Conservation (phyloP, 2,329 filamentous ascomycete genomes). For the Plenodomus lindquistii region DNA sequence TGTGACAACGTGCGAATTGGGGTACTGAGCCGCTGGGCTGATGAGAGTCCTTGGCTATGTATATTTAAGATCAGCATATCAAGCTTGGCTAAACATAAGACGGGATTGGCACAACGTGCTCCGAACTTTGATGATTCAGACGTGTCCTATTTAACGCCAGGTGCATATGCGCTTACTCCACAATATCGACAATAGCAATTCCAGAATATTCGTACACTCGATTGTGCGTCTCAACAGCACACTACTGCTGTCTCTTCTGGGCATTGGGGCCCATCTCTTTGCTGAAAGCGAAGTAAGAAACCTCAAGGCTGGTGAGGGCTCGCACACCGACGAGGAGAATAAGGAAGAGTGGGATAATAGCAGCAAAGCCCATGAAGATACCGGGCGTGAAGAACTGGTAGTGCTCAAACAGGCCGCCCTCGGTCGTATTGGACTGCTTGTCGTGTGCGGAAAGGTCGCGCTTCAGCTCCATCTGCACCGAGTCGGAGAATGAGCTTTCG, state of each 20-base stretch:
- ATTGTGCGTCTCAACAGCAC: neutral
- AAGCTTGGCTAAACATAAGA: too few relatives aligned
- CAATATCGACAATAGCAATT: conserved; percentile 11
- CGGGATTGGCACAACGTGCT: neutral
- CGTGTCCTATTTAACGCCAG: conserved; percentile 13
- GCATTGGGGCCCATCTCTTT: conserved; percentile 91
- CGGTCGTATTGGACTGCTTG: conserved; percentile 25
- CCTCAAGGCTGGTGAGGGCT: conserved; percentile 78
- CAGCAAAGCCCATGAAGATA: conserved; percentile 84
- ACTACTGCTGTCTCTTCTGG: conserved; percentile 72
- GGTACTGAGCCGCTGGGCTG: conserved; percentile 31
- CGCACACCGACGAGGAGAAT: conserved; percentile 79
- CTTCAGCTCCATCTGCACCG: conserved; percentile 74
- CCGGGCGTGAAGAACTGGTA: conserved; percentile 94
- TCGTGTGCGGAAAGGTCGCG: conserved; percentile 56
- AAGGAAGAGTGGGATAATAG: conserved; percentile 69
- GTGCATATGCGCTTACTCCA: conserved; percentile 18
- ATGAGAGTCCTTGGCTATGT: too few relatives aligned
- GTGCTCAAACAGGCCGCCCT: conserved; percentile 72
- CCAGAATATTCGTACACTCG: conserved; percentile 1
- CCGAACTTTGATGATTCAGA: neutral
- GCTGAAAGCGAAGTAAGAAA: conserved; percentile 93
- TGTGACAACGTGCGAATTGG: conserved; percentile 47
- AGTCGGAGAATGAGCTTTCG: conserved; percentile 63
- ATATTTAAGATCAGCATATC: too few relatives aligned